Evolutionary conservation across 352 stramenopile species (phyloP), one percentile per base, ranked within the genome.

Genomic region (Globisporangium megalacanthum): DNA sequence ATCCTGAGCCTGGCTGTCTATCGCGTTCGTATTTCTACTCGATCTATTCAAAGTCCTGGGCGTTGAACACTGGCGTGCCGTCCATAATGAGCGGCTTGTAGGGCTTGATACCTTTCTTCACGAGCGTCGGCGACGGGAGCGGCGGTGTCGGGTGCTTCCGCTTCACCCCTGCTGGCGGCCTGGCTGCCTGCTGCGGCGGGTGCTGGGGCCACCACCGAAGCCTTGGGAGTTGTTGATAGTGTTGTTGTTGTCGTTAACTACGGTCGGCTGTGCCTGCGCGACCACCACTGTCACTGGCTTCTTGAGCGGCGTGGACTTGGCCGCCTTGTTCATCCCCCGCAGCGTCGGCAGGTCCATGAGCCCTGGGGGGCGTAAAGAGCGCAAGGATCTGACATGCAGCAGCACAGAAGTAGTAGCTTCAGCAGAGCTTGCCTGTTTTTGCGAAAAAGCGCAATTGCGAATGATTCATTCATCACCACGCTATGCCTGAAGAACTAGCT

Each of bases 1-100:
- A 20, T n/a, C 6, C 41, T 13, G 41, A 46, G 41, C 41, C 41
- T 1, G 17, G 29, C 31, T 52, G 33, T 56, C 45, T 33, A 44
- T 42, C 15, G 4, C 25, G 73, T n/a, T 65, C 62, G 33, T 58
- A 56, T 1, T 39, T 81, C 17, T n/a, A 58, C 55, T 78, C 64
- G 39, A 79, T 70, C 55, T 92, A 75, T 20, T 87, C 77, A 52
- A 92, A 92, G 60, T 92, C 83, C 13, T 64, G 47, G 14, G 83
- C 80, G 29, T 54, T 46, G 58, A 92, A 92, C 8, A 47, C 52
- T 9, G 80, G 83, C 7, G 64, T 33, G 3, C 86, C 77, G 55
- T 92, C 83, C 60, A 91, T 86, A 61, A 89, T 67, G 8, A 80
- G 70, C 13, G 83, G 91, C 66, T 92, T 92, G 65, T 89, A 90